These are phyloP conservation scores for Monosporozyma servazzii DNA, from an alignment of 805 yeast species.

Conservation along the genomic window DNA sequence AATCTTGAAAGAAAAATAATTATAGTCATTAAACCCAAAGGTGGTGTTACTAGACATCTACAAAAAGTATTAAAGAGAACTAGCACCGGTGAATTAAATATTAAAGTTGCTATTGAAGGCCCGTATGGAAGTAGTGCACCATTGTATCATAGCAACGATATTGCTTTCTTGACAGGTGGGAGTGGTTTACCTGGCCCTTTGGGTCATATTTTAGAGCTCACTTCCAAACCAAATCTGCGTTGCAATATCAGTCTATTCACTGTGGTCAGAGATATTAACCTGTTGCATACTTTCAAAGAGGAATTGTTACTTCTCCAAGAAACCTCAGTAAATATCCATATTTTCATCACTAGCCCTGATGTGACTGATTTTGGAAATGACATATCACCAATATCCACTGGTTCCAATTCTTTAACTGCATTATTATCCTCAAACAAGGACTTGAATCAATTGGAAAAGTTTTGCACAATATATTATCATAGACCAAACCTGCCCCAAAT, in stretches of 20 bases:
- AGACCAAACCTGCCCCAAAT: conserved; percentile 39
- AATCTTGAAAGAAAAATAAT: conserved; percentile 33
- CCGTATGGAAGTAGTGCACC: conserved; percentile 56
- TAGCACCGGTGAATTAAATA: conserved; percentile 19
- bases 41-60: conserved; percentile 36
- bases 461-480: conserved; percentile 33
- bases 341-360: conserved; percentile 5
- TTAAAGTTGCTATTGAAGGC: conserved; percentile 47
- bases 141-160: conserved; percentile 40
- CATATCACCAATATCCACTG: background rate
- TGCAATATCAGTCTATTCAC: conserved; percentile 12
- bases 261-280: conserved; percentile 11
- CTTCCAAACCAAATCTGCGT: background rate
- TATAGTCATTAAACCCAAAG: conserved; percentile 38
- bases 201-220: conserved; percentile 36
- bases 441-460: conserved; percentile 7
- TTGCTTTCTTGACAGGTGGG: conserved; percentile 63
- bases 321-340: conserved; percentile 10
- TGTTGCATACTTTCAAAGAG: conserved; percentile 13
- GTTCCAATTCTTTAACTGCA: conserved; percentile 3
- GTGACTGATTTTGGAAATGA: background rate
- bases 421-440: background rate
- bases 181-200: conserved; percentile 61
- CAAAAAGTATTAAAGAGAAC: conserved; percentile 27
- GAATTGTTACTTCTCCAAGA: conserved; percentile 12